phyloP scores from a whole-genome alignment of 2,329 filamentous ascomycete genomes.

The Fusarium buharicum region DNA sequence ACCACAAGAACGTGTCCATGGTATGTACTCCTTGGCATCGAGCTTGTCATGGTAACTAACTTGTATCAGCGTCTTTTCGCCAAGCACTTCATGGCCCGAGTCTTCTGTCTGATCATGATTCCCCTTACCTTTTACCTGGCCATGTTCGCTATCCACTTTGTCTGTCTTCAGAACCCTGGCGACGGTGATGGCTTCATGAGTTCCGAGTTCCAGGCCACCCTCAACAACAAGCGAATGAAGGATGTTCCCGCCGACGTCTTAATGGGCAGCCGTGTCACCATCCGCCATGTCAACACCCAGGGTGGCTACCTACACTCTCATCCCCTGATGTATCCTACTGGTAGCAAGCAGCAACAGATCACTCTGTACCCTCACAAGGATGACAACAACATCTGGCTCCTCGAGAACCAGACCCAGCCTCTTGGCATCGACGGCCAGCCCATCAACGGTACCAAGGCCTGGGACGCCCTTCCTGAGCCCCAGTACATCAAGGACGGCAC shows the following conservation, averaged over 20 bases:
- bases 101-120: slow-evolving; percentile 91
- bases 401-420: slow-evolving; percentile 97
- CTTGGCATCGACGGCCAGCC: slow-evolving; percentile 77
- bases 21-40: slow-evolving; percentile 54
- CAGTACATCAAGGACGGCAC: slow-evolving; percentile 81
- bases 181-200: slow-evolving; percentile 99
- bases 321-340: slow-evolving; percentile 94
- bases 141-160: slow-evolving; percentile 97
- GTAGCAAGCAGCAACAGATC: slow-evolving; percentile 98
- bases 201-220: slow-evolving; percentile 96
- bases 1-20: slow-evolving; percentile 84
- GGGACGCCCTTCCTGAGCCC: slow-evolving; percentile 77
- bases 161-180: slow-evolving; percentile 91
- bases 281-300: slow-evolving; percentile 97
- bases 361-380: slow-evolving; percentile 99
- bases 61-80: slow-evolving; percentile 75
- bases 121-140: slow-evolving; percentile 91
- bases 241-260: slow-evolving; percentile 93
- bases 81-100: slow-evolving; percentile 92
- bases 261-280: slow-evolving; percentile 83
- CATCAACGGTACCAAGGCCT: slow-evolving; percentile 83
- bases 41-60: slow-evolving; percentile 23
- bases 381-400: slow-evolving; percentile 93
- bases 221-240: slow-evolving; percentile 97
- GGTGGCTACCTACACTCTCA: slow-evolving; percentile 98